Base-by-base conservation (phyloP, 768 basidiomycete genomes). In the Cantharellus anzutake region DNA sequence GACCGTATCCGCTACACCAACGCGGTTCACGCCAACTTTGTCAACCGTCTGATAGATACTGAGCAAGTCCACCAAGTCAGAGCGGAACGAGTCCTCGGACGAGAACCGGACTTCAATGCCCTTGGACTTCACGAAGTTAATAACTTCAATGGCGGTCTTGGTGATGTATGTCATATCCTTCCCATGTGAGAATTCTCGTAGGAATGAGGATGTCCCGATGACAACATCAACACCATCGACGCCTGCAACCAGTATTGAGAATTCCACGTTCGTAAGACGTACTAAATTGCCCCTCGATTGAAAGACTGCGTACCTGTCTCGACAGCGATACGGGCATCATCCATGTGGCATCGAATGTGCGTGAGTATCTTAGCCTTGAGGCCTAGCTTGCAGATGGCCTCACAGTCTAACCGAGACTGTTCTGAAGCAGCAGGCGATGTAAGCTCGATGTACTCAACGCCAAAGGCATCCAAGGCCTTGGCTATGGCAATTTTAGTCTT, bases 161-260 rank as follows among this genome's bases (percentile, higher is more conserved):
- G 94, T 94, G 75, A 99, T 99, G 75, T 96, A 99, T 52, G 89
- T 75, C 90, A 99, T 99, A 72, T 98, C 96, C 80, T 98, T 99
- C 68, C 96, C 96, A 71, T 99, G 96, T 37, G 94, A 97, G 80
- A 98, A 96, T 75, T 99, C 93, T 66, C 94, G 85, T 56, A 98
- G 83, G 85, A 96, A 99, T 48, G 93, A 97, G 5, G 93, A 97
- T 4, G 96, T 98, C 41, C 96, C 94, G 64, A 99, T 98, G 71
- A 98, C 96, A 65, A 98, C 91, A 71, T 98, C 94, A 63, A 97
- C 96, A 70, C 96, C 96, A 69, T 98, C 92, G 51, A 99, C 94
- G 69, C 92, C 91, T 91, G 66, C 41, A 62, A 3, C 14, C 42
- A 38, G 35, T 55, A 60, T 16, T 37, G 11, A 52, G 35, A 34